These are phyloP conservation scores for Fusarium metavorans DNA, from an alignment of 2,329 filamentous ascomycete species.

Conservation along the genomic window DNA sequence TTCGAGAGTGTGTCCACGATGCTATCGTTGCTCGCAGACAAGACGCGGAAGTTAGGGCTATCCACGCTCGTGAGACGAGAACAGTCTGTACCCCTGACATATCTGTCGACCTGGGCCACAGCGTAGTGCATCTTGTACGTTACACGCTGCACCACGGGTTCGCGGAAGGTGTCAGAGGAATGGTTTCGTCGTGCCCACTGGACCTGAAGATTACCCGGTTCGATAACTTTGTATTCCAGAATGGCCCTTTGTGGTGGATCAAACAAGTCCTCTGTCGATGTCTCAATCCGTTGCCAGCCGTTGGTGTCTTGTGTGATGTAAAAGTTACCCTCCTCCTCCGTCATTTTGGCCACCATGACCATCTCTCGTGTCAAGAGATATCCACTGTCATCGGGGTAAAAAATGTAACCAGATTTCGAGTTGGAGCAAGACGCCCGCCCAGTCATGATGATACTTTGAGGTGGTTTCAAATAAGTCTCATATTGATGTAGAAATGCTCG, in stretches of 20 bases:
- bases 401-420: not conserved
- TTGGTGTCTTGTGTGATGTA: not conserved
- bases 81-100: not conserved
- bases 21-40: not conserved
- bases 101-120: conserved; percentile 3
- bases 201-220: not conserved
- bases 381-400: not conserved
- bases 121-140: conserved; percentile 10
- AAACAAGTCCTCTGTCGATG: not conserved
- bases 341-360: not conserved
- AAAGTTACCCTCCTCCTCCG: not conserved
- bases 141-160: not conserved
- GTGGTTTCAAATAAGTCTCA: not conserved
- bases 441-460: not conserved
- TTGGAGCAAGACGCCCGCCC: not conserved
- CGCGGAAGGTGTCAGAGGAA: not conserved
- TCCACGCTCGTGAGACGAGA: not conserved
- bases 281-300: not conserved
- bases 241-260: not conserved
- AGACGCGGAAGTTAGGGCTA: not conserved
- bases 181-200: not conserved
- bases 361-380: not conserved
- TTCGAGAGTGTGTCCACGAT: not conserved
- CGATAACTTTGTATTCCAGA: not conserved
- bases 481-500: not conserved